A percentile compares a stretch with the other conserved stretches of the same genome.
Conservation (phyloP, 176 grass and related monocot species). For the Cenchrus purpureus region DNA sequence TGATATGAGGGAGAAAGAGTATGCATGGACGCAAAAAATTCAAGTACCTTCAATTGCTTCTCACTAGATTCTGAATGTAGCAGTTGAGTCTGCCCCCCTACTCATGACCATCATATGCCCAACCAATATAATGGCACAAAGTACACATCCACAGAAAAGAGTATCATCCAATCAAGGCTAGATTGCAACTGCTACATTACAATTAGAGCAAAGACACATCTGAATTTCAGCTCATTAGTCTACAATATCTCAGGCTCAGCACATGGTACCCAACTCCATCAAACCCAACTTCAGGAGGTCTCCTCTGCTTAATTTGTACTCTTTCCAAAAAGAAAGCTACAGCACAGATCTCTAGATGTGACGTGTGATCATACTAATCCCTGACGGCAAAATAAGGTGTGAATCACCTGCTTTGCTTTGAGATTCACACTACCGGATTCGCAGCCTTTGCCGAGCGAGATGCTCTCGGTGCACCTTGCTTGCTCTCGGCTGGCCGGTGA, state of each 20-base stretch:
- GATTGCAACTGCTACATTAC: conserved; percentile 41
- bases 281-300: conserved; percentile 10
- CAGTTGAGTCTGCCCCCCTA: conserved; percentile 42
- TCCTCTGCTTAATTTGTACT: conserved; percentile 28
- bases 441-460: too few relatives aligned
- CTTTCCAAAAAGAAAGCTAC: conserved; percentile 29
- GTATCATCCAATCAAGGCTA: conserved; percentile 38
- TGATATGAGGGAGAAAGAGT: conserved; percentile 29
- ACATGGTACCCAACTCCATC: conserved; percentile 30
- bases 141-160: conserved; percentile 28
- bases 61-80: conserved; percentile 48
- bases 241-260: conserved; percentile 32
- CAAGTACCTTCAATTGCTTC: conserved; percentile 32
- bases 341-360: conserved; percentile 10
- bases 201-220: conserved; percentile 23
- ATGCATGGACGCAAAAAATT: conserved; percentile 35
- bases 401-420: conserved; percentile 20
- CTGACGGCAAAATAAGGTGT: not conserved
- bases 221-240: conserved; percentile 33
- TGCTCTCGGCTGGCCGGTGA: too few relatives aligned
- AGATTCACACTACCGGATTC: not conserved
- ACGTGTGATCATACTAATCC: not conserved
- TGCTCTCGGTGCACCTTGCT: too few relatives aligned
- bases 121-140: conserved; percentile 53
- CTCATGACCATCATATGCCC: conserved; percentile 23